These are phyloP conservation scores for Penicillium crystallinum DNA, from an alignment of 495 filamentous ascomycete species.

Conservation along the genomic window DNA sequence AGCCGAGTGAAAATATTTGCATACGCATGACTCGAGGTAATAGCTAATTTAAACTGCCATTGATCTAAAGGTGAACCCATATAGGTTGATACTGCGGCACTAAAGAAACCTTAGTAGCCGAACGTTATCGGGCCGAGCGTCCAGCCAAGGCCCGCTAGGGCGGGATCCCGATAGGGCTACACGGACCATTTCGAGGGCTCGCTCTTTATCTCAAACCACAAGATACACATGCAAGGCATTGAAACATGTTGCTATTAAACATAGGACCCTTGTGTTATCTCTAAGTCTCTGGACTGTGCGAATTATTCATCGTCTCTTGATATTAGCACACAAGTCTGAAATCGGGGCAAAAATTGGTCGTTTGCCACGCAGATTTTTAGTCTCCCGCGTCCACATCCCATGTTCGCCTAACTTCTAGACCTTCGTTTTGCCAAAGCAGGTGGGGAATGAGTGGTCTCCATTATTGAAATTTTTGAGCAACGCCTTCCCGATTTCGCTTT, in stretches of 20 bases:
- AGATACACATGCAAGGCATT: too few species aligned
- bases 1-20: too few species aligned
- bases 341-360: background rate
- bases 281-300: too few species aligned
- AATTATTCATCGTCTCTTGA: too few species aligned
- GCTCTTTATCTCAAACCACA: too few species aligned
- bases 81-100: too few species aligned
- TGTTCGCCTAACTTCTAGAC: background rate
- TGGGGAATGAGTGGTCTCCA: background rate
- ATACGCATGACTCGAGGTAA: too few species aligned
- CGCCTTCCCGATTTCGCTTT: background rate
- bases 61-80: too few species aligned
- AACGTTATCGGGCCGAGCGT: slow-evolving; percentile 3
- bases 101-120: too few species aligned
- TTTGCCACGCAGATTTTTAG: slow-evolving; percentile 2
- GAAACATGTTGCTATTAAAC: too few species aligned
- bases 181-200: background rate
- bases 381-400: background rate
- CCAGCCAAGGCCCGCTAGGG: background rate
- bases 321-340: background rate
- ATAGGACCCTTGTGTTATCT: background rate
- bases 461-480: background rate
- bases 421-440: background rate
- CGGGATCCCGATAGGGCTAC: slow-evolving; percentile 9
- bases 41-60: too few species aligned